These are phyloP conservation scores for Penicillium expansum DNA, from an alignment of 2,329 filamentous ascomycete species.

Conservation along the genomic window DNA sequence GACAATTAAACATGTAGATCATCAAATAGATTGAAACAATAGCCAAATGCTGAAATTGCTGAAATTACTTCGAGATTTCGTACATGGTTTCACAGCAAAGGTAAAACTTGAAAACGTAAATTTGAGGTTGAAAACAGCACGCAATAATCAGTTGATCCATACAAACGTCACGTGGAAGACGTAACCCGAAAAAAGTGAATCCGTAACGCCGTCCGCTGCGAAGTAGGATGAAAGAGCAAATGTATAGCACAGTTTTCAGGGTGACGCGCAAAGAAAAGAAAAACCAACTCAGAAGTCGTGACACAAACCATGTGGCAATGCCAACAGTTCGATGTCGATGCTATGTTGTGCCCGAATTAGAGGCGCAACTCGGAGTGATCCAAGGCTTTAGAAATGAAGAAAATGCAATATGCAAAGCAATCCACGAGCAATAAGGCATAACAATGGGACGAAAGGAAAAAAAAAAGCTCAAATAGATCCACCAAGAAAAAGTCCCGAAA, in stretches of 20 bases:
- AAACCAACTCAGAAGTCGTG: constrained; percentile 8
- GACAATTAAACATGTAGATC: background rate
- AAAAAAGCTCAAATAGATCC: constrained; percentile 11
- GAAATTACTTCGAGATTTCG: background rate
- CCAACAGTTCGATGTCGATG: background rate
- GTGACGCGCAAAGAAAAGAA: constrained; percentile 1
- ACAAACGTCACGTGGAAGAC: constrained; percentile 1
- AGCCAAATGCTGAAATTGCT: background rate
- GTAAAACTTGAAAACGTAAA: background rate
- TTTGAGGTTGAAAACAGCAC: constrained; percentile 2
- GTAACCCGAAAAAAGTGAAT: constrained; percentile 5
- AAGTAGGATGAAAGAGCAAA: constrained; percentile 12
- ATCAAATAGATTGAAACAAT: background rate
- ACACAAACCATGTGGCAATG: constrained; percentile 11
- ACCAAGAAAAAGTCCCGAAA: constrained; percentile 20
- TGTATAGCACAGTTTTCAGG: constrained; percentile 18
- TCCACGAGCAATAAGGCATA: constrained; percentile 6
- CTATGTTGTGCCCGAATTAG: constrained; percentile 2
- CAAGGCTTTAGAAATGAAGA: constrained; percentile 14
- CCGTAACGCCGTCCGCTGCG: constrained; percentile 27
- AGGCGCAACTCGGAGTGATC: background rate
- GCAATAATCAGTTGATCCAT: background rate
- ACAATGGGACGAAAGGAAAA: background rate
- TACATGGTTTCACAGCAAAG: background rate
- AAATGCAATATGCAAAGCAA: constrained; percentile 21